Base-by-base conservation (phyloP, 352 stramenopile genomes). In the Saprolegnia diclina region DNA sequence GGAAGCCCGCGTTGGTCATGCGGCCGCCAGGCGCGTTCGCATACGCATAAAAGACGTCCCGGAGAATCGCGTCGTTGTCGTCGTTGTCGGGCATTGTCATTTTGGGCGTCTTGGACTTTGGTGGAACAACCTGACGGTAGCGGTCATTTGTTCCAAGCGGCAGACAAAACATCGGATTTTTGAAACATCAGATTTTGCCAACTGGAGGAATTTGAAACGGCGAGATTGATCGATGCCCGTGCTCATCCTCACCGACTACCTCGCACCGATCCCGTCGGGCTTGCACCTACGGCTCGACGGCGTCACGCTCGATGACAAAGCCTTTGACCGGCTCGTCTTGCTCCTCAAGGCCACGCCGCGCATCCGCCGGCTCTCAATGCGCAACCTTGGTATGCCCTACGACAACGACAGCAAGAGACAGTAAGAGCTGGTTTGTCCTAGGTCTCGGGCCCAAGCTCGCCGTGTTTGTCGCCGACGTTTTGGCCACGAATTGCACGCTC, bases 371-470 rank as follows among this genome's bases (percentile, higher is more conserved):
- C 53, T 69, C 35, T 61, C 63, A 0, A 19, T 69, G 44, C n/a
- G 42, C 35, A 21, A 69, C 40, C 46, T 69, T 29, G 63, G 63
- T 69, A 4, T 21, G 32, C 18, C 4, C 5, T 54, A 2, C 46
- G 24, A 5, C n/a, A 5, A 6, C 24, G n/a, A 54, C n/a, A 5
- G 24, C 46, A 5, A 29, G n/a, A 5, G n/a, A 29, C n/a, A 54
- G 5, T 54, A 29, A 52, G 21, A 52, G 2, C 5, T 35, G 29
- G 29, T 35, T 35, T 5, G 29, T 35, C 29, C 1, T 40, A 69
- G 63, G 63, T 26, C n/a, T 24, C 38, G 63, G 63, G 4, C 63
- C 63, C 29, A 69, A 69, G 63, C 38, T 69, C 13, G 63, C 63
- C 6, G 63, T 69, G 16, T 24, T 61, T 1, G 38, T 69, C 24